These are phyloP conservation scores for Calvatia gigantea DNA, from an alignment of 768 basidiomycete genomes.

Conservation along the genomic window DNA sequence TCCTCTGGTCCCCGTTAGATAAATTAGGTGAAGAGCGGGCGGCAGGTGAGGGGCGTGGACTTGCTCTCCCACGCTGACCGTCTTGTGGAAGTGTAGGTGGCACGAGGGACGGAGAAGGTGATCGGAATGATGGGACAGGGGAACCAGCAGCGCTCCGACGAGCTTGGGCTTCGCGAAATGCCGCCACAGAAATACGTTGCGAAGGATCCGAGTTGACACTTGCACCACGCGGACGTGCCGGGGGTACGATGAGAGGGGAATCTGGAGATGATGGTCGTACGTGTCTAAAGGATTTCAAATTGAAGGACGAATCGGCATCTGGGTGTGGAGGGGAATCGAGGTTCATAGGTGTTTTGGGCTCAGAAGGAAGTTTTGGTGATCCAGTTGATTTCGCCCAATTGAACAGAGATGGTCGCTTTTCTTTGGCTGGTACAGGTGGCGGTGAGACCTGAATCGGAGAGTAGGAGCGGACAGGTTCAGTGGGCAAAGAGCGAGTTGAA, in stretches of 20 bases:
- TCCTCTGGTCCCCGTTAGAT: constrained; percentile 1
- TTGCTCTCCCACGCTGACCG: constrained; percentile 18
- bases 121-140: constrained; percentile 49
- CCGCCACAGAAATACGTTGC: constrained; percentile 77
- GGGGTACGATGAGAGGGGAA: constrained; percentile 32
- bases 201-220: constrained; percentile 63
- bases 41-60: constrained; percentile 22
- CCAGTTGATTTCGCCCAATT: constrained; percentile 30
- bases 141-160: constrained; percentile 60
- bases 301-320: constrained; percentile 49
- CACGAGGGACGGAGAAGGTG: constrained; percentile 30
- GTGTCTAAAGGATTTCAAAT: constrained; percentile 73
- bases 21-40: constrained; percentile 11
- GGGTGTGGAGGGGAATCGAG: constrained; percentile 15
- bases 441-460: constrained; percentile 22
- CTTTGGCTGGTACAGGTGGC: constrained; percentile 27
- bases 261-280: constrained; percentile 45
- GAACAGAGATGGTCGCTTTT: constrained; percentile 28
- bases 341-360: constrained; percentile 19
- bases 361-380: constrained; percentile 25
- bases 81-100: constrained; percentile 18
- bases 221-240: constrained; percentile 51
- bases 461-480: constrained; percentile 27
- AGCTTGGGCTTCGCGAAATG: constrained; percentile 76
- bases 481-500: constrained; percentile 67